Percentiles rank a stretch among this genome's conserved stretches.
These are phyloP conservation scores for Cryptococcus maquisensis DNA, from an alignment of 1,284 basidiomycete species.

Conservation along the genomic window DNA sequence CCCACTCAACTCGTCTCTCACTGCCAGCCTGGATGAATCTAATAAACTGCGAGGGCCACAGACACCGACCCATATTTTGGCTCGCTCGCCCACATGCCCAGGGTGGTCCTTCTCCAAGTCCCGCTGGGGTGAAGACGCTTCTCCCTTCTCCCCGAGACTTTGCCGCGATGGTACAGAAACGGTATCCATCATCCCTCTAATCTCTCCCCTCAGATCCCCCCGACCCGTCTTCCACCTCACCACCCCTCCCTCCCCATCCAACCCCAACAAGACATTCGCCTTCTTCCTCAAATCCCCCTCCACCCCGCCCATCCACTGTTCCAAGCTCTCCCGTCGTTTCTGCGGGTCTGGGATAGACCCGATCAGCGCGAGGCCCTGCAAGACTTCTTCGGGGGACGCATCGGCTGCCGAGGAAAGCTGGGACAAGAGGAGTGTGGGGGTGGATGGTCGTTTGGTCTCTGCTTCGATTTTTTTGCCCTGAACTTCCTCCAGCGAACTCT, in stretches of 20 bases:
- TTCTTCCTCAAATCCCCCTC: conserved; percentile 5
- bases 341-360: conserved; percentile 6
- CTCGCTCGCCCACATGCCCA: too few species aligned
- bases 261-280: background rate
- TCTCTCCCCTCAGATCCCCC: conserved; percentile 15
- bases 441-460: conserved; percentile 6
- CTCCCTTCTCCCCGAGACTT: conserved; percentile 9
- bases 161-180: background rate
- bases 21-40: conserved; percentile 14
- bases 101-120: too few species aligned
- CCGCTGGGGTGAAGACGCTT: background rate
- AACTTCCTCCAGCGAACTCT: too few species aligned
- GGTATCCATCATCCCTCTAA: conserved; percentile 14
- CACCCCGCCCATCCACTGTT: conserved; percentile 1
- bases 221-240: conserved; percentile 25
- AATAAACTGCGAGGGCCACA: conserved; percentile 24
- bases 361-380: background rate
- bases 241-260: conserved; percentile 14
- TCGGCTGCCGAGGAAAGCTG: conserved; percentile 6
- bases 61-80: conserved; percentile 15
- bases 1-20: conserved; percentile 11
- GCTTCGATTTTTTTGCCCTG: background rate
- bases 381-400: conserved; percentile 1
- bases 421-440: conserved; percentile 5
- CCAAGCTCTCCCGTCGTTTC: background rate